A percentile compares a stretch with the other conserved stretches of the same genome.
phyloP scores from a whole-genome alignment of 768 basidiomycete species.

The Boletellus ananiceps region DNA sequence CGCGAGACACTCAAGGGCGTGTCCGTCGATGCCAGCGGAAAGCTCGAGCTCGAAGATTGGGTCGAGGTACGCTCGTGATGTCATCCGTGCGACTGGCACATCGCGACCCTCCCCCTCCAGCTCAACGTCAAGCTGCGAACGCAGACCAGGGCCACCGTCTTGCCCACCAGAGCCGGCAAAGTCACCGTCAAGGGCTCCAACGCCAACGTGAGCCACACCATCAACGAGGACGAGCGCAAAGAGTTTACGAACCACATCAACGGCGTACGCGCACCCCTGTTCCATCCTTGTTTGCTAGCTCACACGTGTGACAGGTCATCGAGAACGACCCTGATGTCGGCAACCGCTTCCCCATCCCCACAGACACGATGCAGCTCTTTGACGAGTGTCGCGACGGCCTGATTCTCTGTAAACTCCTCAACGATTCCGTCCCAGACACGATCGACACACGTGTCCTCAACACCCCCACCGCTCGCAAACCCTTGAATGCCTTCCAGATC shows the following conservation, averaged over 20 bases:
- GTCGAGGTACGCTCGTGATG: constrained; percentile 67
- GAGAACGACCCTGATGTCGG: constrained; percentile 87
- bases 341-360: constrained; percentile 83
- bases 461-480: constrained; percentile 73
- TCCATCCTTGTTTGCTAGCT: not conserved
- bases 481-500: constrained; percentile 96
- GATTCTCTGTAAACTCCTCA: constrained; percentile 96
- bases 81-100: constrained; percentile 14
- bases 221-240: constrained; percentile 92
- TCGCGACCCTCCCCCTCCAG: constrained; percentile 35
- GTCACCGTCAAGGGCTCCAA: constrained; percentile 94
- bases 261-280: constrained; percentile 47
- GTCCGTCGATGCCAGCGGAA: constrained; percentile 90
- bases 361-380: constrained; percentile 96
- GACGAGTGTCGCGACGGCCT: constrained; percentile 96
- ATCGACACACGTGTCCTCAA: constrained; percentile 98
- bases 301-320: constrained; percentile 59
- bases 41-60: constrained; percentile 97
- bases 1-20: constrained; percentile 91
- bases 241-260: constrained; percentile 99
- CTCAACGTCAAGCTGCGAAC: constrained; percentile 76
- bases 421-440: constrained; percentile 98
- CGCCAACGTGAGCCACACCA: constrained; percentile 92
- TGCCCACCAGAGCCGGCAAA: constrained; percentile 73
- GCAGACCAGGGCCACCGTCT: constrained; percentile 41